These are phyloP conservation scores for Binderoboletus segoi DNA, from an alignment of 1,284 basidiomycete genomes.

Conservation along the genomic window DNA sequence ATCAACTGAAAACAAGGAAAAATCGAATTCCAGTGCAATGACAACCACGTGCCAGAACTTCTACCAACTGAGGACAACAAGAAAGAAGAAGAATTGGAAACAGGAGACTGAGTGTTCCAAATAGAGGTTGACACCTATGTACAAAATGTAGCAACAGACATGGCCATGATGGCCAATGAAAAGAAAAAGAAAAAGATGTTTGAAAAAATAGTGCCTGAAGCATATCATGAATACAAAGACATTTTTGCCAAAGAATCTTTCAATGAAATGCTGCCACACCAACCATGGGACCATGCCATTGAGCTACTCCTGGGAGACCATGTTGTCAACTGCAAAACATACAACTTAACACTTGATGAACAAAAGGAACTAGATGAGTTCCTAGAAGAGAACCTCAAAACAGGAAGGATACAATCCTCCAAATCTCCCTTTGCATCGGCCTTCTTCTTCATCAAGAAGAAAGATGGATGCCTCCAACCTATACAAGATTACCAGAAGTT, in stretches of 20 bases:
- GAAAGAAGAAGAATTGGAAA: too few species aligned
- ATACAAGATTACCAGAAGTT: constrained; percentile 29
- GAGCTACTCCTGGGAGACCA: background rate
- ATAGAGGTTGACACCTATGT: too few species aligned
- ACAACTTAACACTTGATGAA: constrained; percentile 4
- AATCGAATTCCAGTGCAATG: too few species aligned
- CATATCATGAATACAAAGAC: background rate
- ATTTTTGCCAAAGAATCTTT: background rate
- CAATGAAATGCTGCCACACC: background rate
- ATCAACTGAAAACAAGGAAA: too few species aligned
- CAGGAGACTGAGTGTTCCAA: too few species aligned
- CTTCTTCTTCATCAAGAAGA: constrained; percentile 5
- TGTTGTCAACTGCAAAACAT: background rate
- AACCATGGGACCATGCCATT: background rate
- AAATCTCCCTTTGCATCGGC: background rate
- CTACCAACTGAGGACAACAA: too few species aligned
- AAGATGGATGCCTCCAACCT: background rate
- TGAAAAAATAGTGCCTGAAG: background rate
- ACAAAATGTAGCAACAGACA: too few species aligned
- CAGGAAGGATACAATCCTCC: background rate
- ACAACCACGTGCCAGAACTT: too few species aligned
- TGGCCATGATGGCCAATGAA: too few species aligned
- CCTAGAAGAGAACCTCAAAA: too few species aligned
- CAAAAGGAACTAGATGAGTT: background rate
- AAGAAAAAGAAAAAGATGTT: background rate